phyloP scores from a whole-genome alignment of 2,329 filamentous ascomycete species.

The Colletotrichum endophyticum region DNA sequence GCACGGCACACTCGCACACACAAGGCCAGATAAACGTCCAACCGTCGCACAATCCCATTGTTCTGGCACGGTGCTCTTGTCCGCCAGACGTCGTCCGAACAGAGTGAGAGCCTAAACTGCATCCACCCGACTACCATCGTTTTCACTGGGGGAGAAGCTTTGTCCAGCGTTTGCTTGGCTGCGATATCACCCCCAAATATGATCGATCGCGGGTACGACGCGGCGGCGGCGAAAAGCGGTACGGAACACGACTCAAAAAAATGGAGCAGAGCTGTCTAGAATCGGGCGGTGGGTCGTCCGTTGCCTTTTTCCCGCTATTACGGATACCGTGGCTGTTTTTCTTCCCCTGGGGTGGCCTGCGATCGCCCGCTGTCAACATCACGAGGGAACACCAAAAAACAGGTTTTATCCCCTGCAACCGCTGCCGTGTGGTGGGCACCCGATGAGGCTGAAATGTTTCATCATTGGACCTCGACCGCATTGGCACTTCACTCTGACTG shows the following conservation, averaged over 20 bases:
- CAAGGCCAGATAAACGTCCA: not conserved
- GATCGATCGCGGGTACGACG: conserved; percentile 14
- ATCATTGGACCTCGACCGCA: conserved; percentile 18
- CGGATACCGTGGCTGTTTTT: not conserved
- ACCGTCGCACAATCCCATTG: conserved; percentile 10
- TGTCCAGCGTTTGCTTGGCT: not conserved
- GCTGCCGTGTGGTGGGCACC: not conserved
- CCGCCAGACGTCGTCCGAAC: conserved; percentile 12
- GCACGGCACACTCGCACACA: not conserved
- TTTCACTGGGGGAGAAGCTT: not conserved
- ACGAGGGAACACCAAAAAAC: conserved; percentile 2
- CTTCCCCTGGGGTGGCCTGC: not conserved
- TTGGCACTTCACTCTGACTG: conserved; percentile 1
- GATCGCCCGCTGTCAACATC: conserved; percentile 15
- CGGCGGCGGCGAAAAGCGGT: conserved; percentile 7
- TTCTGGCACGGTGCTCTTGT: not conserved
- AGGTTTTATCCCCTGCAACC: conserved; percentile 14
- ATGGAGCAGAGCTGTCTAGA: conserved; percentile 7
- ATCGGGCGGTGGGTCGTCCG: not conserved
- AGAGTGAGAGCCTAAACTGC: not conserved
- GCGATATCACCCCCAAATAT: conserved; percentile 9
- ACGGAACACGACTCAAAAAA: conserved; percentile 13
- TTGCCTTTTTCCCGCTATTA: not conserved
- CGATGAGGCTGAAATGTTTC: conserved; percentile 22
- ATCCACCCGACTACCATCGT: conserved; percentile 7